Conservation (phyloP, 2,329 filamentous ascomycete genomes). For the Coniella lustricola region DNA sequence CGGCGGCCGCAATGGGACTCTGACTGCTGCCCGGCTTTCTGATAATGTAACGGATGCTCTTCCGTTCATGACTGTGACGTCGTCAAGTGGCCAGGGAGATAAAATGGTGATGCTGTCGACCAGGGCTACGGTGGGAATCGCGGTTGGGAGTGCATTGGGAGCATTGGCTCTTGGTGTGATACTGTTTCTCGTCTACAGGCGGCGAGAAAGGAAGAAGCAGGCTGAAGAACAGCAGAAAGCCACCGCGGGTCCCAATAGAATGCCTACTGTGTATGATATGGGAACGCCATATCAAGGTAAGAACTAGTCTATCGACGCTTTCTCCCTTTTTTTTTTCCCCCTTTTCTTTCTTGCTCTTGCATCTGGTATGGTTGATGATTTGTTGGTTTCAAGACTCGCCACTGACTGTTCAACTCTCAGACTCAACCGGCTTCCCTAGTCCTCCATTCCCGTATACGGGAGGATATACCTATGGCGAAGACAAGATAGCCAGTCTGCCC, state of each 20-base stretch:
- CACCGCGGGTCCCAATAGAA: neutral
- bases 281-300: conserved; percentile 13
- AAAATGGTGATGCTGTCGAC: conserved; percentile 7
- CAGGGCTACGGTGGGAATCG: conserved; percentile 18
- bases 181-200: neutral
- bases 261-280: neutral
- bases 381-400: neutral
- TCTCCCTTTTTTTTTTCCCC: too few relatives aligned
- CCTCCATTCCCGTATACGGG: neutral
- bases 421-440: neutral
- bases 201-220: neutral
- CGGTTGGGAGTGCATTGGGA: conserved; percentile 7
- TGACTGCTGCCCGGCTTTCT: conserved; percentile 23
- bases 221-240: neutral
- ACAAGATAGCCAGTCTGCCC: neutral
- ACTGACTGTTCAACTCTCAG: neutral
- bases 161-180: conserved; percentile 6
- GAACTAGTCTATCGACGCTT: too few relatives aligned
- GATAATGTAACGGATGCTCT: conserved; percentile 14
- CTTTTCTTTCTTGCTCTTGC: too few relatives aligned
- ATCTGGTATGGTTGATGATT: too few relatives aligned
- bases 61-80: conserved; percentile 17
- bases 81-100: neutral
- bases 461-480: neutral
- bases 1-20: conserved; percentile 20